Conservation (phyloP, 306 rosid species). For the Echinosophora koreensis region DNA sequence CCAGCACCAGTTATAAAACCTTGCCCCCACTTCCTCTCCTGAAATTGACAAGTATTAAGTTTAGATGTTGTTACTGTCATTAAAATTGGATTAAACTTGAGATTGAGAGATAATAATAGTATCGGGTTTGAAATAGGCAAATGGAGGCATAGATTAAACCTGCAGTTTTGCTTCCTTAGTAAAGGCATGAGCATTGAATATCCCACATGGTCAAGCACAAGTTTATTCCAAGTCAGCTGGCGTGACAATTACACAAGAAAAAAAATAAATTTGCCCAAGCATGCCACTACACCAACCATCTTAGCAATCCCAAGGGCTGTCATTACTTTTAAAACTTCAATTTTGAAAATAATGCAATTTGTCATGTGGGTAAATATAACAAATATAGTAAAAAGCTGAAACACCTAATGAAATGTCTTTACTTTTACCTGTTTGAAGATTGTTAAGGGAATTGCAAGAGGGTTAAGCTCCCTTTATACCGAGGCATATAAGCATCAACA, state of each 20-base stretch:
- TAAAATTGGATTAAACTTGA: no score
- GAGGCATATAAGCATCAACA: no score
- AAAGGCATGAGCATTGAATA: constrained; percentile 90
- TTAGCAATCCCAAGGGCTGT: no score
- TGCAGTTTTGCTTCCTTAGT: constrained; percentile 90
- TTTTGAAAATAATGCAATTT: no score
- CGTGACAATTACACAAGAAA: constrained; percentile 23
- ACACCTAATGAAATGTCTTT: no score
- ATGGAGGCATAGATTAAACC: constrained; percentile 51
- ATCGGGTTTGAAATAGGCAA: constrained; percentile 2
- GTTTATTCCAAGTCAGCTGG: constrained; percentile 75
- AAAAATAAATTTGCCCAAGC: constrained; percentile 34
- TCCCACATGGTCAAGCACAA: constrained; percentile 92
- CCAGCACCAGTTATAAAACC: constrained; percentile 98
- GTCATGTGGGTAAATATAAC: no score
- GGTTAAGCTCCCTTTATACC: no score
- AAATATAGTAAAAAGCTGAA: no score
- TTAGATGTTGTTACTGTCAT: constrained; percentile 31
- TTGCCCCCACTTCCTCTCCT: constrained; percentile 95
- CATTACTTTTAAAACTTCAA: no score
- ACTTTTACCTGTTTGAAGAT: no score
- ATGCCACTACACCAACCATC: no score
- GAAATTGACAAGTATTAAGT: constrained; percentile 43
- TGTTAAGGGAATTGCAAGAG: no score
- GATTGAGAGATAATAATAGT: constrained; percentile 6